Evolutionary conservation across 2,329 filamentous ascomycete species (phyloP).

Genomic region (Cladosporium sp.): DNA sequence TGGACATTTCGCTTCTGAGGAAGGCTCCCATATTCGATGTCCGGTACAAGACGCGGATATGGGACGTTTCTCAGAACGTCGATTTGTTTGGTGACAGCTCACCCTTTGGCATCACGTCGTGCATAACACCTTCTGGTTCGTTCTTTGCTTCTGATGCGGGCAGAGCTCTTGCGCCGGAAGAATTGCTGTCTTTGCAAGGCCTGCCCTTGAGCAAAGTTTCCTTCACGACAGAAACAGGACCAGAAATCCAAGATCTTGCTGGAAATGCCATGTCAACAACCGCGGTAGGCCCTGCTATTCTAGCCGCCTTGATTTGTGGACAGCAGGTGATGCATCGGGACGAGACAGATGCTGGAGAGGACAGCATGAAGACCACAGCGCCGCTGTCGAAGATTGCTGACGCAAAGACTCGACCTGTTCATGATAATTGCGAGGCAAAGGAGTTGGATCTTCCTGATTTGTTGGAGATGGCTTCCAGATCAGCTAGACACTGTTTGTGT

Average conservation of each 20-base stretch:
- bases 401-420: not conserved
- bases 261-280: conserved; percentile 78
- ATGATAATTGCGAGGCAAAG: not conserved
- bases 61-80: conserved; percentile 70
- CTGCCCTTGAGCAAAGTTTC: conserved; percentile 60
- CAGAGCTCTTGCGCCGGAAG: conserved; percentile 57
- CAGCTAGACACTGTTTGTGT: conserved; percentile 47
- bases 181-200: conserved; percentile 64
- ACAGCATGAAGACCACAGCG: not conserved
- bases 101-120: conserved; percentile 57
- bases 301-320: conserved; percentile 54
- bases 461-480: not conserved
- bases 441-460: conserved; percentile 17
- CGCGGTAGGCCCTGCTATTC: conserved; percentile 61
- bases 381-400: not conserved
- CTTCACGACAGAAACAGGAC: conserved; percentile 56
- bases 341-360: not conserved
- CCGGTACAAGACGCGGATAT: conserved; percentile 51
- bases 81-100: conserved; percentile 52
- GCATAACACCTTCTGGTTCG: conserved; percentile 63
- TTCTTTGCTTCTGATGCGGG: conserved; percentile 59
- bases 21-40: conserved; percentile 52
- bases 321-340: not conserved
- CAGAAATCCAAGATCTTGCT: conserved; percentile 63
- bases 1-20: conserved; percentile 57